Evolutionary conservation across 352 stramenopile genomes (phyloP).

Genomic region (Globisporangium carolinianum): DNA sequence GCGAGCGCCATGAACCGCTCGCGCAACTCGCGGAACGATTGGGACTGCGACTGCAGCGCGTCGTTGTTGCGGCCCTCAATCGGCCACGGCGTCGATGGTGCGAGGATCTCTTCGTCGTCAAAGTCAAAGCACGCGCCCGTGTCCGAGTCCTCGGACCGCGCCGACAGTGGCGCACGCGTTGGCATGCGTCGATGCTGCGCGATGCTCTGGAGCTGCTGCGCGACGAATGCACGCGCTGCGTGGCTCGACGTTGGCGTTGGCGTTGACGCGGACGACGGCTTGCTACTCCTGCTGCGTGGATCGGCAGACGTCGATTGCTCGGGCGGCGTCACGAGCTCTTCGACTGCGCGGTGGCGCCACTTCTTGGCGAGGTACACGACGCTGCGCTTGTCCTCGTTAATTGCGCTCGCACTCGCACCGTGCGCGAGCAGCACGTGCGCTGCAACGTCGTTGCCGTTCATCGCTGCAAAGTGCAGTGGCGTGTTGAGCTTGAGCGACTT

Average conservation of each 20-base stretch:
- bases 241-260: not conserved
- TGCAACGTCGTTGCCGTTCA: conserved; percentile 69
- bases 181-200: conserved; percentile 3
- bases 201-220: conserved; percentile 8
- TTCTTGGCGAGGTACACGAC: conserved; percentile 74
- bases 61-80: not conserved
- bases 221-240: not conserved
- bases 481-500: conserved; percentile 74
- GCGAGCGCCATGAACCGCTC: conserved; percentile 15
- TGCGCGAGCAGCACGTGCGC: conserved; percentile 46
- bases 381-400: conserved; percentile 73
- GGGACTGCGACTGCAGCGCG: not conserved
- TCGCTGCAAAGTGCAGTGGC: conserved; percentile 66
- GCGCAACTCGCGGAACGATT: conserved; percentile 16
- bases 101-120: conserved; percentile 47
- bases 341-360: conserved; percentile 51
- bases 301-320: conserved; percentile 8
- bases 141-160: conserved; percentile 41
- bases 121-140: conserved; percentile 38
- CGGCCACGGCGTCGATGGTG: not conserved
- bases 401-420: conserved; percentile 50
- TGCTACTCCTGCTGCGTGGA: conserved; percentile 5
- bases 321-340: conserved; percentile 46
- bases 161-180: conserved; percentile 20
- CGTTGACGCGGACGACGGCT: not conserved